These are phyloP conservation scores for Dothideomycetidae sp. DNA, from an alignment of 2,329 filamentous ascomycete species.

Conservation along the genomic window DNA sequence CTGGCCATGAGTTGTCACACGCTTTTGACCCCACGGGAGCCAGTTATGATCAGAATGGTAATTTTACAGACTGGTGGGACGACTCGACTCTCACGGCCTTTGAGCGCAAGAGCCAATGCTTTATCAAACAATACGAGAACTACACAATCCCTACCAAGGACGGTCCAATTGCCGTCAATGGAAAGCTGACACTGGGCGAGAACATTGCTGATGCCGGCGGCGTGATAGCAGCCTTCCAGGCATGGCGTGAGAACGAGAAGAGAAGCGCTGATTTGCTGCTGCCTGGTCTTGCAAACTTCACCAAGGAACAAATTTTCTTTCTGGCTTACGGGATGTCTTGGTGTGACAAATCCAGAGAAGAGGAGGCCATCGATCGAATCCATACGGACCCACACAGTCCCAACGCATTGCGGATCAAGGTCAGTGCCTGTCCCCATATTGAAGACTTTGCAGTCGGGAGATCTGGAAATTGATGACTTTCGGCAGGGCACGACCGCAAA, in stretches of 20 bases:
- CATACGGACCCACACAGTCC: slow-evolving; percentile 54
- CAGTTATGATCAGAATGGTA: slow-evolving; percentile 50
- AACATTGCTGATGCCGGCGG: slow-evolving; percentile 61
- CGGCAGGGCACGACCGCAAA: slow-evolving; percentile 51
- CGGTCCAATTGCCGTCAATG: slow-evolving; percentile 46
- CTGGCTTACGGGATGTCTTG: slow-evolving; percentile 34
- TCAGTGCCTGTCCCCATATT: background rate
- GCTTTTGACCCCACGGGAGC: slow-evolving; percentile 54
- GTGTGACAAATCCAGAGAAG: slow-evolving; percentile 50
- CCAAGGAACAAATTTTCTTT: slow-evolving; percentile 57
- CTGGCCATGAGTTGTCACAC: slow-evolving; percentile 56
- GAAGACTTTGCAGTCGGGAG: no score
- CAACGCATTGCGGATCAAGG: slow-evolving; percentile 38
- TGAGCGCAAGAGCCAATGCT: slow-evolving; percentile 46
- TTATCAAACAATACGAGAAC: slow-evolving; percentile 50
- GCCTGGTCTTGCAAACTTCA: slow-evolving; percentile 47
- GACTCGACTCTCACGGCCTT: slow-evolving; percentile 45
- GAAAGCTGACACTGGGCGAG: slow-evolving; percentile 49
- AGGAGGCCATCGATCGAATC: slow-evolving; percentile 42
- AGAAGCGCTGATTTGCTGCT: slow-evolving; percentile 37
- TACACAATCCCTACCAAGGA: slow-evolving; percentile 45
- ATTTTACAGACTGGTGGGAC: slow-evolving; percentile 54
- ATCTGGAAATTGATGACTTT: no score
- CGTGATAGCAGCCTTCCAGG: slow-evolving; percentile 45
- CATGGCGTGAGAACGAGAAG: slow-evolving; percentile 47